Evolutionary conservation across 2,329 filamentous ascomycete genomes (phyloP).

Genomic region (Ceratocystis colombiana): DNA sequence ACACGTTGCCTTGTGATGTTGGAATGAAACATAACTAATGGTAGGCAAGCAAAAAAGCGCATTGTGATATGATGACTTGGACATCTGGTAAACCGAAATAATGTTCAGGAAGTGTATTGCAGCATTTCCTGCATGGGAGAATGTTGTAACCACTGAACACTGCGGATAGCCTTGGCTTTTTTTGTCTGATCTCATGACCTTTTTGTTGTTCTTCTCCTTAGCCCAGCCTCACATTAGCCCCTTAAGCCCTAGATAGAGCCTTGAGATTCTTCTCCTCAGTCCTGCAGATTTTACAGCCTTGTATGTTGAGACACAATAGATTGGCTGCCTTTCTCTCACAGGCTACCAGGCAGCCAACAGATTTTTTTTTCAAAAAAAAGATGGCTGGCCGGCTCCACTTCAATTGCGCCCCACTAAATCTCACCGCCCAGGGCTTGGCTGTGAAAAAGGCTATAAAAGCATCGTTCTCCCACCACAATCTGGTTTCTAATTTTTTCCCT

Average conservation of each 20-base stretch:
- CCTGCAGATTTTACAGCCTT: too few relatives aligned
- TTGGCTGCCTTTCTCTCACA: neutral
- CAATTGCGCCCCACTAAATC: neutral
- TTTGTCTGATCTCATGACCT: slow-evolving; percentile 18
- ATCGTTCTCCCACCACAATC: slow-evolving; percentile 13
- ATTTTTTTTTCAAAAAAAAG: neutral
- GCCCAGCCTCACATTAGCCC: neutral
- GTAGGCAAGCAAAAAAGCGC: neutral
- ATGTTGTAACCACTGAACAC: slow-evolving; percentile 17
- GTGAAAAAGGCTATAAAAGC: slow-evolving; percentile 33
- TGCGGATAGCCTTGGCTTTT: slow-evolving; percentile 23
- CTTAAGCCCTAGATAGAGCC: neutral
- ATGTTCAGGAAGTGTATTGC: slow-evolving; percentile 20
- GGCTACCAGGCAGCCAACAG: neutral
- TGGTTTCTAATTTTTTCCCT: slow-evolving; percentile 35
- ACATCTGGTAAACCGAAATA: slow-evolving; percentile 26
- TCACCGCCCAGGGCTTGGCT: slow-evolving; percentile 21
- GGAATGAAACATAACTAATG: neutral
- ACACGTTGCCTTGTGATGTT: too few relatives aligned
- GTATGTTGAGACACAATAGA: too few relatives aligned
- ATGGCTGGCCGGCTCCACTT: slow-evolving; percentile 11
- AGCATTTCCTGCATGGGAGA: neutral
- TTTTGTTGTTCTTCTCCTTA: neutral
- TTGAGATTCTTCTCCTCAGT: neutral
- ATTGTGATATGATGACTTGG: slow-evolving; percentile 22